Conservation (phyloP, 371 early-diverging fungal genomes). For the Syncephalis plumigaleata region DNA sequence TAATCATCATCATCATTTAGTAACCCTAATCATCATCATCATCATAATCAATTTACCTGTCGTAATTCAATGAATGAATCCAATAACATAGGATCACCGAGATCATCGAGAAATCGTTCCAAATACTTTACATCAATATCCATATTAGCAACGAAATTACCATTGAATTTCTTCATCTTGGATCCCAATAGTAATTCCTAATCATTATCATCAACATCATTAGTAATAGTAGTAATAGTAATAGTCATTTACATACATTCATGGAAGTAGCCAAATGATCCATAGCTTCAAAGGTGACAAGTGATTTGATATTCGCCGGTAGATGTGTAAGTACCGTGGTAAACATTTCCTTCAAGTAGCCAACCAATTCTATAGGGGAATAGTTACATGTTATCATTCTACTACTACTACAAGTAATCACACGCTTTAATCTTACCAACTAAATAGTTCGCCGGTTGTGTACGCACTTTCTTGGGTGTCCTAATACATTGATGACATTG, state of each 20-base stretch:
- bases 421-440: slow-evolving; percentile 17
- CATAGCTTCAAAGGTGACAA: slow-evolving; percentile 57
- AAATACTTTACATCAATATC: slow-evolving; percentile 54
- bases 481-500: slow-evolving; percentile 4
- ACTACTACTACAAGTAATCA: neutral
- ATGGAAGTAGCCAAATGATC: slow-evolving; percentile 46
- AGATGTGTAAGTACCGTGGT: slow-evolving; percentile 49
- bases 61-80: slow-evolving; percentile 53
- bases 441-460: slow-evolving; percentile 39
- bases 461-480: slow-evolving; percentile 9
- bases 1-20: neutral
- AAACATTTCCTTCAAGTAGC: slow-evolving; percentile 47
- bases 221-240: neutral
- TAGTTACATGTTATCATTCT: neutral
- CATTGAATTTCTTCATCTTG: slow-evolving; percentile 38
- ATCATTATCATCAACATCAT: neutral
- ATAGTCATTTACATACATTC: slow-evolving; percentile 22
- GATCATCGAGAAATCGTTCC: slow-evolving; percentile 43
- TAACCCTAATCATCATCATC: neutral
- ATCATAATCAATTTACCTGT: slow-evolving; percentile 28
- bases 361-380: slow-evolving; percentile 34
- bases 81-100: slow-evolving; percentile 43
- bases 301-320: slow-evolving; percentile 41
- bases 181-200: slow-evolving; percentile 41
- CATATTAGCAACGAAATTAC: slow-evolving; percentile 41